Conservation (phyloP, 148 eudicot genomes). For the Spergularia bocconei region DNA sequence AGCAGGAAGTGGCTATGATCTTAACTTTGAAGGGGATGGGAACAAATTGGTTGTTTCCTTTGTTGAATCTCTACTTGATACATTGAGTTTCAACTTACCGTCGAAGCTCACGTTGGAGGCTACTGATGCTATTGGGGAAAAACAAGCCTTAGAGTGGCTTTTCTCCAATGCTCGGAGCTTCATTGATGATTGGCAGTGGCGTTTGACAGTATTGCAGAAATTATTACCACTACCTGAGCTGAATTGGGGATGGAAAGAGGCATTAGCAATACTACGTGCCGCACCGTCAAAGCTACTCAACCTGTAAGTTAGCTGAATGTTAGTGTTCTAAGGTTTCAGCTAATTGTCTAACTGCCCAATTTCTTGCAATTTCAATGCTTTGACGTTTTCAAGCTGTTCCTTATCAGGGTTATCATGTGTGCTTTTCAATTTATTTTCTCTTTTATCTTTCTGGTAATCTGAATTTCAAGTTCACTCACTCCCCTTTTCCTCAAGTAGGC, state of each 20-base stretch:
- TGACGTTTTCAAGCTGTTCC: background rate
- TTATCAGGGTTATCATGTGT: background rate
- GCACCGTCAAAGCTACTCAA: constrained; percentile 96
- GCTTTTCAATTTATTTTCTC: background rate
- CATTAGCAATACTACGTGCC: constrained; percentile 85
- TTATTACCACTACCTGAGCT: constrained; percentile 81
- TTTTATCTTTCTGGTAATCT: constrained; percentile 5
- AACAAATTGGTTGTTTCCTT: constrained; percentile 66
- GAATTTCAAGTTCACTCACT: background rate
- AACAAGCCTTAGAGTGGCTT: constrained; percentile 85
- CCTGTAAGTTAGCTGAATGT: constrained; percentile 59
- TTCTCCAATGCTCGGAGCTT: constrained; percentile 60
- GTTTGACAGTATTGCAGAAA: constrained; percentile 81
- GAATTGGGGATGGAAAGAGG: constrained; percentile 97
- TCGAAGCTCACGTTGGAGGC: constrained; percentile 44
- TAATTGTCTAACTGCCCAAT: background rate
- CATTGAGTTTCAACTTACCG: constrained; percentile 65
- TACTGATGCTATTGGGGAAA: constrained; percentile 49
- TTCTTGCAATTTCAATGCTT: too few relatives aligned
- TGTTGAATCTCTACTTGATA: constrained; percentile 61
- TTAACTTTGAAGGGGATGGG: constrained; percentile 45
- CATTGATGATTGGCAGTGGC: constrained; percentile 98
- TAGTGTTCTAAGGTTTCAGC: background rate
- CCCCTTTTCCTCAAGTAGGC: background rate
- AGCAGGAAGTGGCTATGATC: constrained; percentile 39